These are phyloP conservation scores for Cryphonectria japonica DNA, from an alignment of 2,329 filamentous ascomycete genomes.

Conservation along the genomic window DNA sequence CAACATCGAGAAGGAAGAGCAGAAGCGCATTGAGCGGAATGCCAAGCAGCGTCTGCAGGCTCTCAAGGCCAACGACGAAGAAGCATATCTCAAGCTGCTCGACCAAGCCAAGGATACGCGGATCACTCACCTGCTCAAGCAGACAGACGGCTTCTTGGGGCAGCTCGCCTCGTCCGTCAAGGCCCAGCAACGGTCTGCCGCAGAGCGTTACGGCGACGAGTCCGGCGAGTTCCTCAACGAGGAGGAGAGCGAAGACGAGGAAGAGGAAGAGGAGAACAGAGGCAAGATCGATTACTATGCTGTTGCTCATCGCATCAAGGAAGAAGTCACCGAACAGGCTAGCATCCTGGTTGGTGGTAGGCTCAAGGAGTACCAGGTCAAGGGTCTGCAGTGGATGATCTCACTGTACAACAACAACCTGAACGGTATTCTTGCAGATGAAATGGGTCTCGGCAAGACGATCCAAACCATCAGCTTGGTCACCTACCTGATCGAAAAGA, in stretches of 20 bases:
- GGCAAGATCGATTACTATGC: constrained; percentile 98
- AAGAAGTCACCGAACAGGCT: constrained; percentile 85
- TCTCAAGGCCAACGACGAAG: constrained; percentile 98
- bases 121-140: constrained; percentile 94
- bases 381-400: constrained; percentile 99
- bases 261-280: constrained; percentile 71
- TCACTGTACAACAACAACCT: constrained; percentile 99
- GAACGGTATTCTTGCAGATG: constrained; percentile 96
- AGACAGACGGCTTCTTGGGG: constrained; percentile 96
- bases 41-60: constrained; percentile 99
- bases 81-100: constrained; percentile 96
- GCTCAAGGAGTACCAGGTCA: constrained; percentile 96
- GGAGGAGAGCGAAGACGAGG: constrained; percentile 51
- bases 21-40: constrained; percentile 95
- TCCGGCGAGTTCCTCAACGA: constrained; percentile 52
- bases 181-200: constrained; percentile 84
- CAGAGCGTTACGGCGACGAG: constrained; percentile 76
- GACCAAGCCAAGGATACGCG: constrained; percentile 99
- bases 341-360: constrained; percentile 86
- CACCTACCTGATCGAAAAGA: constrained; percentile 95
- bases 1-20: constrained; percentile 98
- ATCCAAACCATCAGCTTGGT: constrained; percentile 98
- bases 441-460: constrained; percentile 99
- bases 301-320: constrained; percentile 93
- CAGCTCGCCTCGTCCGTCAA: constrained; percentile 95